Evolutionary conservation across 306 rosid genomes (phyloP).

Genomic region (Macrotyloma uniflorum): DNA sequence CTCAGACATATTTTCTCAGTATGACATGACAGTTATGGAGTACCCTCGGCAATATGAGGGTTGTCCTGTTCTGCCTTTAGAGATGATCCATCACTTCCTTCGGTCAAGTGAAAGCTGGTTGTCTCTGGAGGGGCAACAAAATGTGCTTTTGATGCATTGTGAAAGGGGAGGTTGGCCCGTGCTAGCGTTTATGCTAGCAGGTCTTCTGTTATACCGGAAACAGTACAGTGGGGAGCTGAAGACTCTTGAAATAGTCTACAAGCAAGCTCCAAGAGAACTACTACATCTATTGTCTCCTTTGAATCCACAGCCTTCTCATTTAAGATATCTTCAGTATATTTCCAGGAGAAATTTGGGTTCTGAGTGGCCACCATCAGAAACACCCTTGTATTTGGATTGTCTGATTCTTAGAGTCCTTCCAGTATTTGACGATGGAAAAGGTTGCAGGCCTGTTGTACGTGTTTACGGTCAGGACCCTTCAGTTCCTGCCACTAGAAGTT

Average conservation of each 20-base stretch:
- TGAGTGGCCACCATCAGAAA: slow-evolving; percentile 91
- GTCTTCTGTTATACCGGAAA: slow-evolving; percentile 84
- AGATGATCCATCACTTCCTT: slow-evolving; percentile 97
- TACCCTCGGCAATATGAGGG: slow-evolving; percentile 94
- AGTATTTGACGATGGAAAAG: slow-evolving; percentile 72
- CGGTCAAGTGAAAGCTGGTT: slow-evolving; percentile 99
- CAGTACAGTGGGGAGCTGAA: slow-evolving; percentile 92
- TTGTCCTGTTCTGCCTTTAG: slow-evolving; percentile 86
- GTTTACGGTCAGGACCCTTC: slow-evolving; percentile 90
- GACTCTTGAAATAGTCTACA: slow-evolving; percentile 97
- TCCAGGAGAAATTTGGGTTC: slow-evolving; percentile 85
- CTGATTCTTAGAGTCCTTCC: slow-evolving; percentile 86
- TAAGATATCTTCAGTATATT: slow-evolving; percentile 97
- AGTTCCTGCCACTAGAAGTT: slow-evolving; percentile 70
- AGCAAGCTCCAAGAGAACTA: slow-evolving; percentile 97
- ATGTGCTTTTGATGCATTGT: slow-evolving; percentile 95
- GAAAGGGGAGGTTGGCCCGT: slow-evolving; percentile 99
- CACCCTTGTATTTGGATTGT: slow-evolving; percentile 83
- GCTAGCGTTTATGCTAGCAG: slow-evolving; percentile 97
- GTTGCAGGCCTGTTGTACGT: slow-evolving; percentile 83
- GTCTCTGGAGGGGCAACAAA: slow-evolving; percentile 90
- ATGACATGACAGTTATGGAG: slow-evolving; percentile 98
- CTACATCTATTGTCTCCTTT: slow-evolving; percentile 77
- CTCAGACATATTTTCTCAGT: slow-evolving; percentile 83
- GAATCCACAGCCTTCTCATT: slow-evolving; percentile 96